Percentiles rank a stretch among this genome's conserved stretches.
Conservation (phyloP, 2,329 filamentous ascomycete species). For the Aspergillus unguis region DNA sequence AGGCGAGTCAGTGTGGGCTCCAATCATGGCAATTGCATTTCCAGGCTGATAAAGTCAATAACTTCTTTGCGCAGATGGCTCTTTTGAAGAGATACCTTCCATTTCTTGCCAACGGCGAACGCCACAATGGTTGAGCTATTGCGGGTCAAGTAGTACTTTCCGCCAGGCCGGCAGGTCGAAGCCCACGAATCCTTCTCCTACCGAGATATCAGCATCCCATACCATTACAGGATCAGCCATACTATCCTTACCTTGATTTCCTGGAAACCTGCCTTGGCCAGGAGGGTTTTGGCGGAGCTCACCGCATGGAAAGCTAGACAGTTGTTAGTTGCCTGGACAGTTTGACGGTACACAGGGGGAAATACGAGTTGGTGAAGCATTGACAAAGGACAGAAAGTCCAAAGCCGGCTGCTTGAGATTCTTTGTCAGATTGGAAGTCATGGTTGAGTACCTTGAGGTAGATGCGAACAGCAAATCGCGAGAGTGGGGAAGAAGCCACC, state of each 20-base stretch:
- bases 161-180: slow-evolving; percentile 72
- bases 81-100: slow-evolving; percentile 57
- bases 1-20: slow-evolving; percentile 93
- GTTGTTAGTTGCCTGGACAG: background rate
- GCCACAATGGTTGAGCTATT: slow-evolving; percentile 90
- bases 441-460: slow-evolving; percentile 23
- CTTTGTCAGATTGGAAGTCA: slow-evolving; percentile 28
- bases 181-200: slow-evolving; percentile 87
- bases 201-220: background rate
- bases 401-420: slow-evolving; percentile 52
- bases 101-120: slow-evolving; percentile 85
- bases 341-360: background rate
- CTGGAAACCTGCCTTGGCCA: slow-evolving; percentile 80
- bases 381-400: slow-evolving; percentile 91
- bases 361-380: slow-evolving; percentile 86
- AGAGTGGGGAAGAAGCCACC: slow-evolving; percentile 1
- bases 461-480: background rate
- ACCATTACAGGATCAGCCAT: background rate
- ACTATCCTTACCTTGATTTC: slow-evolving; percentile 62
- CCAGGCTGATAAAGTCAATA: slow-evolving; percentile 55
- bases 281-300: slow-evolving; percentile 68
- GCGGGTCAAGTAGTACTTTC: slow-evolving; percentile 94
- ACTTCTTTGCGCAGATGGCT: slow-evolving; percentile 66
- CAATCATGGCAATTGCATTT: slow-evolving; percentile 87
- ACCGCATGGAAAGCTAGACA: slow-evolving; percentile 87